Evolutionary conservation across 495 filamentous ascomycete species (phyloP).

Genomic region (Lentithecium fluviatile): DNA sequence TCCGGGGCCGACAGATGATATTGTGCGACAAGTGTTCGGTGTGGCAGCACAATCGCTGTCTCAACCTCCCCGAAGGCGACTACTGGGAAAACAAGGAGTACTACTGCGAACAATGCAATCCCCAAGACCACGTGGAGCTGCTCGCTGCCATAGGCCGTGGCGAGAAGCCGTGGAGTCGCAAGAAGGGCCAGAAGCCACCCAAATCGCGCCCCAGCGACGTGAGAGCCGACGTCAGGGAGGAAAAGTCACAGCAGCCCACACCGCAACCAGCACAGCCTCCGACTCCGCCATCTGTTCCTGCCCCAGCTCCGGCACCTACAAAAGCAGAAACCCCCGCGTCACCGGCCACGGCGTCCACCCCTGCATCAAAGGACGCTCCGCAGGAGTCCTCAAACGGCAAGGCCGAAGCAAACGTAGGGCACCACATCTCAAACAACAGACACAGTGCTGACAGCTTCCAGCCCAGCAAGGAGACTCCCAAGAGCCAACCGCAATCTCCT

Average conservation of each 20-base stretch:
- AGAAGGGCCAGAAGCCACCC: conserved; percentile 40
- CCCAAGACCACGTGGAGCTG: conserved; percentile 74
- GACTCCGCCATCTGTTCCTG: conserved; percentile 4
- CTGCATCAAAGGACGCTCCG: background rate
- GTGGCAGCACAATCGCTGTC: conserved; percentile 97
- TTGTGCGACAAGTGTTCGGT: conserved; percentile 85
- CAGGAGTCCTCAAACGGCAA: conserved; percentile 15
- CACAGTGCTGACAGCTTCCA: conserved; percentile 2
- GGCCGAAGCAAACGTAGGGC: conserved; percentile 13
- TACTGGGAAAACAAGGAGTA: conserved; percentile 71
- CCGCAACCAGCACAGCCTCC: background rate
- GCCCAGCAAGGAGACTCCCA: conserved; percentile 14
- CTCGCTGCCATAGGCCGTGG: conserved; percentile 71
- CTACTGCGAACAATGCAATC: conserved; percentile 85
- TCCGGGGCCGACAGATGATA: conserved; percentile 81
- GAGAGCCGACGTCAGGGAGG: conserved; percentile 1
- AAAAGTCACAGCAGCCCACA: background rate
- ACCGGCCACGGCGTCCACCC: background rate
- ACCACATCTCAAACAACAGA: background rate
- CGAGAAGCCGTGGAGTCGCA: conserved; percentile 51
- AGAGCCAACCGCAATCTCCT: conserved; percentile 29
- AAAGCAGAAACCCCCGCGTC: background rate
- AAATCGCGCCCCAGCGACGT: conserved; percentile 33
- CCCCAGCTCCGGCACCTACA: background rate
- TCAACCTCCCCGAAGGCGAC: conserved; percentile 76